Evolutionary conservation across 108 stramenopile genomes (phyloP).

Genomic region (Cyclostephanos invisitatus): DNA sequence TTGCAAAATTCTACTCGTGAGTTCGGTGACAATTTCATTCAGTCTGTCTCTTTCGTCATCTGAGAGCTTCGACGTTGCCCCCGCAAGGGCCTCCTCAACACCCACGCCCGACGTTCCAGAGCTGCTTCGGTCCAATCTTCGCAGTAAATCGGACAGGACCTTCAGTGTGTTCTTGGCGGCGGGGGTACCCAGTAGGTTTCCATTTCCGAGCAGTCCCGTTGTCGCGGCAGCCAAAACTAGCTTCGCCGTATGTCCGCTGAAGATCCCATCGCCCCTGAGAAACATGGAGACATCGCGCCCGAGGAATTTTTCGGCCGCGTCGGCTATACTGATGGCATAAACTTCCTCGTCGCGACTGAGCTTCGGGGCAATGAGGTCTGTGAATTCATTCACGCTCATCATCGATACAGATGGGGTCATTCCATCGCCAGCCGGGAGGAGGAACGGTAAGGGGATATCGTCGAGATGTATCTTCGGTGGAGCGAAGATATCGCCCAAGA

Average conservation of each 20-base stretch:
- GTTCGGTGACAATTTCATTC: slow-evolving; percentile 45
- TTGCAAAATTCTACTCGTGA: slow-evolving; percentile 25
- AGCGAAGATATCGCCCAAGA: slow-evolving; percentile 71
- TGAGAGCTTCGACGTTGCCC: slow-evolving; percentile 40
- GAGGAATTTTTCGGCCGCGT: slow-evolving; percentile 71
- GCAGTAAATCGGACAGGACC: slow-evolving; percentile 16
- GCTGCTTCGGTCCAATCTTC: slow-evolving; percentile 19
- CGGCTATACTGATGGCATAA: slow-evolving; percentile 79
- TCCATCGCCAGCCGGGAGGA: slow-evolving; percentile 50
- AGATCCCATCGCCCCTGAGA: slow-evolving; percentile 67
- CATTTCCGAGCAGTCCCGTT: slow-evolving; percentile 38
- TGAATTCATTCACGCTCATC: slow-evolving; percentile 60
- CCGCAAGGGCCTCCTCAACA: slow-evolving; percentile 20
- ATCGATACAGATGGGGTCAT: slow-evolving; percentile 30
- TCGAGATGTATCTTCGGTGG: slow-evolving; percentile 72
- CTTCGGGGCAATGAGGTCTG: slow-evolving; percentile 76
- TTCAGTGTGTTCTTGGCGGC: slow-evolving; percentile 25
- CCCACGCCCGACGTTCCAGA: slow-evolving; percentile 1
- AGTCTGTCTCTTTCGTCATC: slow-evolving; percentile 31
- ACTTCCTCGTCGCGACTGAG: slow-evolving; percentile 83
- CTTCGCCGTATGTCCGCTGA: slow-evolving; percentile 54
- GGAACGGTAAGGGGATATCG: slow-evolving; percentile 69
- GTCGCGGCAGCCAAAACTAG: slow-evolving; percentile 58
- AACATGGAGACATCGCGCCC: slow-evolving; percentile 67
- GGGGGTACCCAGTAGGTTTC: slow-evolving; percentile 26